These are phyloP conservation scores for Ehretia macrophylla DNA, from an alignment of 257 asterid species.

Conservation along the genomic window DNA sequence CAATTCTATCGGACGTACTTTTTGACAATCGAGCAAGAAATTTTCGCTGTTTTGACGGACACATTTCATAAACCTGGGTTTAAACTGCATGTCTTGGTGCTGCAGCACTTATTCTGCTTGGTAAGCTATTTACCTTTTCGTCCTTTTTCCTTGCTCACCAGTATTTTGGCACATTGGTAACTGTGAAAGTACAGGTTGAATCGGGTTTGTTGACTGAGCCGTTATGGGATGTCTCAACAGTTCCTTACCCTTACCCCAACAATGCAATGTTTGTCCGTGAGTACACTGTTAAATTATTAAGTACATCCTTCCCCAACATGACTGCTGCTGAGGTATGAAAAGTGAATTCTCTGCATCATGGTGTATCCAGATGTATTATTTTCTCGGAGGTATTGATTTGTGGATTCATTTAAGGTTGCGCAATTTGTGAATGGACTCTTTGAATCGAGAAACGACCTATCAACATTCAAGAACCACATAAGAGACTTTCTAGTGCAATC, in stretches of 20 bases:
- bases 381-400: neutral
- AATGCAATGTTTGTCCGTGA: constrained; percentile 70
- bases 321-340: constrained; percentile 66
- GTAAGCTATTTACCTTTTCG: constrained; percentile 31
- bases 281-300: constrained; percentile 79
- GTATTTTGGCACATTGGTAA: constrained; percentile 11
- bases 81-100: constrained; percentile 82
- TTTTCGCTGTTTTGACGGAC: constrained; percentile 87
- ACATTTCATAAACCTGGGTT: constrained; percentile 97
- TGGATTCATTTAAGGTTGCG: constrained; percentile 51
- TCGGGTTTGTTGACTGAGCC: constrained; percentile 74
- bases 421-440: constrained; percentile 85
- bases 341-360: neutral
- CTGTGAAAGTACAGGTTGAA: constrained; percentile 55
- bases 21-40: constrained; percentile 89
- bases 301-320: constrained; percentile 98
- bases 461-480: constrained; percentile 77
- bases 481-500: constrained; percentile 97
- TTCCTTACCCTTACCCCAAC: constrained; percentile 60
- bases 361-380: constrained; percentile 6
- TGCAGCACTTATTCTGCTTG: constrained; percentile 84
- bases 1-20: constrained; percentile 82
- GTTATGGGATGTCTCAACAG: constrained; percentile 82
- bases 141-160: constrained; percentile 9
- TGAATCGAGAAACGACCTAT: constrained; percentile 61